A percentile compares a stretch with the other conserved stretches of the same genome.
These are phyloP conservation scores for Simmondsia chinensis DNA, from an alignment of 148 eudicot species.

Conservation along the genomic window DNA sequence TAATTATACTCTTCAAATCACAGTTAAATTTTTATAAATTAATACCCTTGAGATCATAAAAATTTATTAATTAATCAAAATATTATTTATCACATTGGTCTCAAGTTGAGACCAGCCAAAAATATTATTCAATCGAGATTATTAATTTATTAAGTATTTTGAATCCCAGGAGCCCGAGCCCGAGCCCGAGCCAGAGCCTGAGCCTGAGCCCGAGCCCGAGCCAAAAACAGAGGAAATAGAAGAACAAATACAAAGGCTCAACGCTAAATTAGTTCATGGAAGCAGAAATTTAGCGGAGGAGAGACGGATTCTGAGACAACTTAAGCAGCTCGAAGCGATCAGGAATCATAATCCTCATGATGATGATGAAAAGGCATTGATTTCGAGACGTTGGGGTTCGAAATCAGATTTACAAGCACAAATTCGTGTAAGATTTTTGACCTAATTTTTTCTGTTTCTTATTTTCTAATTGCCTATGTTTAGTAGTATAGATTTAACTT, in stretches of 20 bases:
- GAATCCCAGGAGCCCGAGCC: no score
- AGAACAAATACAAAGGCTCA: neutral
- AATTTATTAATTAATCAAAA: no score
- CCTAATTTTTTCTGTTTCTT: neutral
- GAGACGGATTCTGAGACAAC: neutral
- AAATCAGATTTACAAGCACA: neutral
- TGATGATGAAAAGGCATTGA: neutral
- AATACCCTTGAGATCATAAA: no score
- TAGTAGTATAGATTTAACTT: neutral
- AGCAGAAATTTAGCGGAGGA: neutral
- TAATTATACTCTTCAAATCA: no score
- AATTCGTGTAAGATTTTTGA: constrained; percentile 4
- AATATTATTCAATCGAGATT: no score
- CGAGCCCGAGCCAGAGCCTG: no score
- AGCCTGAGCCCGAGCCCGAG: neutral
- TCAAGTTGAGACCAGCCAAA: no score
- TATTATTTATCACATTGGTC: no score
- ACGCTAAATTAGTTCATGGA: neutral
- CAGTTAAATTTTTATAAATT: no score
- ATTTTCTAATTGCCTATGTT: neutral
- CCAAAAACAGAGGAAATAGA: neutral
- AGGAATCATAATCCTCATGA: neutral
- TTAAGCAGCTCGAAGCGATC: neutral
- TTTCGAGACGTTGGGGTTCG: neutral
- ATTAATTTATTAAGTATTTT: no score